Base-by-base conservation (phyloP, 2,329 filamentous ascomycete genomes). In the Boeremia exigua region DNA sequence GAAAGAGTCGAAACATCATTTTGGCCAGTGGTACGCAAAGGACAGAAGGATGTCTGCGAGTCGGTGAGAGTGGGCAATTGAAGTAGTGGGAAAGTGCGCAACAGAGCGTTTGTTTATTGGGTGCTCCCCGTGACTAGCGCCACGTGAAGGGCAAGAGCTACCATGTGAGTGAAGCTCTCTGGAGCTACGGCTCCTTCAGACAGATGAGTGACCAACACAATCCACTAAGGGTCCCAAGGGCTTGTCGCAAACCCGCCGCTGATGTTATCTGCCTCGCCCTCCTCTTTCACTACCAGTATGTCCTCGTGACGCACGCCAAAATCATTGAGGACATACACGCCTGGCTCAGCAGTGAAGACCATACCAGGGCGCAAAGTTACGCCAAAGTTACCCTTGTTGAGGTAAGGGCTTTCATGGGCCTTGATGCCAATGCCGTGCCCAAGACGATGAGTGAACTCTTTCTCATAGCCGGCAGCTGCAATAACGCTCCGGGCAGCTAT, bases 361-460 rank as follows among this genome's bases (percentile, higher is more conserved):
- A 88, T 88, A 0, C 86, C 85, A 0, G 82, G 75, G 40, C 77
- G 75, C 5, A 88, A 73, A 0, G 74, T 63, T 0, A 77, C 74
- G 2, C 67, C 71, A 2, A 74, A 75, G 62, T 88, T 88, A 54
- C 83, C 86, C 63, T 87, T 85, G 67, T 88, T 86, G 29, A 88
- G 73, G 60, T 88, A 88, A 0, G 85, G 86, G 28, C 83, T 85
- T 66, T 88, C 86, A 59, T 88, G 86, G 1, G 85, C 85, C 72
- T 88, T 88, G 66, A 88, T 87, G 0, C 86, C 86, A 43, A 88
- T 87, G 1, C 86, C 83, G 62, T 88, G 86, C 1, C 86, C 86
- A 1, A 88, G 75, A 1, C 86, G 80, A 61, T 88, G 86, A 1
- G 85, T 88, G 59, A 88, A 88, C 0, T 78, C 79, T 17, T 80